phyloP scores from a whole-genome alignment of 2,329 filamentous ascomycete species.

The Verruconis gallopava region DNA sequence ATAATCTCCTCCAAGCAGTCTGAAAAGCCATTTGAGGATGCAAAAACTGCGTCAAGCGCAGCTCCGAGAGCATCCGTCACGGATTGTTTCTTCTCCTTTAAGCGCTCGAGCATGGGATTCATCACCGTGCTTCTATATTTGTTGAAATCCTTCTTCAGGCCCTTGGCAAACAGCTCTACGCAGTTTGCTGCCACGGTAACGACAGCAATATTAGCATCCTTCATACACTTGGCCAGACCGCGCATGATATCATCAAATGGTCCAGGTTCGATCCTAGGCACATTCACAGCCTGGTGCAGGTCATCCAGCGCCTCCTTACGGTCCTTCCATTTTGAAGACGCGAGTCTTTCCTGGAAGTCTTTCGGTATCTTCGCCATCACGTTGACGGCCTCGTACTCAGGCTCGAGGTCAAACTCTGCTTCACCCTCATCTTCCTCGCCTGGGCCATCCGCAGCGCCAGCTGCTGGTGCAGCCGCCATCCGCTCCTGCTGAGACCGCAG shows the following conservation, averaged over 20 bases:
- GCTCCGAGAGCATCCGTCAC: conserved; percentile 80
- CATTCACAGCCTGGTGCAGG: conserved; percentile 61
- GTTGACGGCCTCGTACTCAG: conserved; percentile 67
- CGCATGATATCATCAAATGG: conserved; percentile 76
- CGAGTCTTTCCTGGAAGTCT: conserved; percentile 70
- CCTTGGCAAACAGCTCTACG: conserved; percentile 78
- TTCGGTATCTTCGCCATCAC: conserved; percentile 68
- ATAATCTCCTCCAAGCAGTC: conserved; percentile 89
- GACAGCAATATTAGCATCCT: conserved; percentile 93
- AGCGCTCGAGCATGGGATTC: conserved; percentile 80
- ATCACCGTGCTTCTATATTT: conserved; percentile 74
- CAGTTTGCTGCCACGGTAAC: conserved; percentile 89
- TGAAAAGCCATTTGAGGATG: conserved; percentile 50
- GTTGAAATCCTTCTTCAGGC: conserved; percentile 61
- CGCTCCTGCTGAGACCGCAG: conserved; percentile 79
- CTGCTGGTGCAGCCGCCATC: conserved; percentile 52
- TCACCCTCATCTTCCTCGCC: conserved; percentile 46
- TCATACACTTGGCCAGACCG: conserved; percentile 89
- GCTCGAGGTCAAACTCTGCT: conserved; percentile 56
- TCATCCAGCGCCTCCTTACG: conserved; percentile 87
- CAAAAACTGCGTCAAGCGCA: conserved; percentile 62
- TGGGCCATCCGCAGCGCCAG: conserved; percentile 43
- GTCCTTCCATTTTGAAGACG: conserved; percentile 96
- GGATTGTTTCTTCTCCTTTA: conserved; percentile 92
- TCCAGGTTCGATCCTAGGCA: conserved; percentile 82